Percentiles rank a stretch among this genome's conserved stretches.
These are phyloP conservation scores for Cladosporium sp. DNA, from an alignment of 2,329 filamentous ascomycete genomes.

Conservation along the genomic window DNA sequence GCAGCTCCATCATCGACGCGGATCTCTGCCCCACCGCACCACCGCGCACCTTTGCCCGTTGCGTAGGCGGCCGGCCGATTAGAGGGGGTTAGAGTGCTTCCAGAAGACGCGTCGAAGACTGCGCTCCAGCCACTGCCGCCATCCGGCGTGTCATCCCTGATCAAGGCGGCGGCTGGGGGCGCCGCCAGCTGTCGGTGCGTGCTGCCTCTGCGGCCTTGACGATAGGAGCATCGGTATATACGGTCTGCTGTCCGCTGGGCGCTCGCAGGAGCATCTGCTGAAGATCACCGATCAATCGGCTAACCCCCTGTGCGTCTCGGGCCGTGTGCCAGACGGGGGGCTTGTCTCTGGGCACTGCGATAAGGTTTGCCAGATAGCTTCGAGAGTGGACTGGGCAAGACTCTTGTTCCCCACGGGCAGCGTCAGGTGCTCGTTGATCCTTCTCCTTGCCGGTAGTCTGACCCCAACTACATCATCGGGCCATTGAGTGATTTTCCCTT, in stretches of 20 bases:
- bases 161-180: no score
- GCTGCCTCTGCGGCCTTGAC: no score
- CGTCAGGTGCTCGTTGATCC: constrained; percentile 9
- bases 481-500: no score
- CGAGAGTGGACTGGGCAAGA: background rate
- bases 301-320: background rate
- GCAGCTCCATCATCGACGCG: constrained; percentile 11
- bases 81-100: constrained; percentile 1
- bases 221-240: no score
- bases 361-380: background rate
- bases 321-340: background rate
- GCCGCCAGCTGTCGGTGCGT: no score
- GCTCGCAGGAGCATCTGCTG: background rate
- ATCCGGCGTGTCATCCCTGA: background rate
- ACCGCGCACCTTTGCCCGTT: background rate
- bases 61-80: background rate
- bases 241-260: no score
- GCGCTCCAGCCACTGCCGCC: constrained; percentile 2
- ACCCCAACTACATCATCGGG: no score
- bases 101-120: constrained; percentile 9
- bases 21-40: constrained; percentile 3
- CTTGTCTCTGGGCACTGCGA: background rate
- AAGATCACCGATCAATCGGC: background rate
- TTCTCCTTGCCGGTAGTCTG: no score
- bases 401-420: constrained; percentile 6